phyloP scores from a whole-genome alignment of 169 alveolate genomes.

The Theileria sp. region DNA sequence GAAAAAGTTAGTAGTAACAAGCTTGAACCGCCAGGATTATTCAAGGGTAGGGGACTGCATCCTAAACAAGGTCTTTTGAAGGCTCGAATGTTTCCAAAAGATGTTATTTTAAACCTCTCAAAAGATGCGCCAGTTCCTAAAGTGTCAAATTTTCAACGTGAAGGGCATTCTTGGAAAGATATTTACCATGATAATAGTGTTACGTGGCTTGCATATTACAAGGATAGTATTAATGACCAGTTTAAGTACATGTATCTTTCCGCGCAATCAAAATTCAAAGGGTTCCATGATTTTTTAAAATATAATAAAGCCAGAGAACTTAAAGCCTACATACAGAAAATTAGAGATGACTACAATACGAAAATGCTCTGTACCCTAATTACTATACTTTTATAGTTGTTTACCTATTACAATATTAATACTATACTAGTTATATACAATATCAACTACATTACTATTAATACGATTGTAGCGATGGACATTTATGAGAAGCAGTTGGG shows the following conservation, averaged over 20 bases:
- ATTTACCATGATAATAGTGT: constrained; percentile 92
- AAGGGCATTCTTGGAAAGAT: constrained; percentile 97
- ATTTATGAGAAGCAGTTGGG: constrained; percentile 91
- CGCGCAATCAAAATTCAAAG: constrained; percentile 94
- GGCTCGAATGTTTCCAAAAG: constrained; percentile 89
- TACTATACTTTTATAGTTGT: too few species aligned
- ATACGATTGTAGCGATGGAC: constrained; percentile 60
- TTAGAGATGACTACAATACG: constrained; percentile 87
- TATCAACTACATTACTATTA: too few species aligned
- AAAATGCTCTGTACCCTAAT: constrained; percentile 73
- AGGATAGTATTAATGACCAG: constrained; percentile 90
- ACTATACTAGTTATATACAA: too few species aligned
- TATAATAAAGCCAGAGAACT: constrained; percentile 95
- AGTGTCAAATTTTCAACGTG: constrained; percentile 80
- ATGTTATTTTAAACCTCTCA: constrained; percentile 91
- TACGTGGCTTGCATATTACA: constrained; percentile 95
- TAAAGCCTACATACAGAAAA: constrained; percentile 80
- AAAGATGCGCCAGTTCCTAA: constrained; percentile 95
- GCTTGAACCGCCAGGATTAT: constrained; percentile 98
- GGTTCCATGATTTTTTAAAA: constrained; percentile 92
- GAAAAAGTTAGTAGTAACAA: constrained; percentile 91
- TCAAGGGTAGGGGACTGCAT: constrained; percentile 99
- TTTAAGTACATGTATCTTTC: constrained; percentile 91
- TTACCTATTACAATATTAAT: background rate
- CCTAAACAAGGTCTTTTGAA: constrained; percentile 94